These are phyloP conservation scores for Hericium rajendrae DNA, from an alignment of 768 basidiomycete genomes.

Conservation along the genomic window DNA sequence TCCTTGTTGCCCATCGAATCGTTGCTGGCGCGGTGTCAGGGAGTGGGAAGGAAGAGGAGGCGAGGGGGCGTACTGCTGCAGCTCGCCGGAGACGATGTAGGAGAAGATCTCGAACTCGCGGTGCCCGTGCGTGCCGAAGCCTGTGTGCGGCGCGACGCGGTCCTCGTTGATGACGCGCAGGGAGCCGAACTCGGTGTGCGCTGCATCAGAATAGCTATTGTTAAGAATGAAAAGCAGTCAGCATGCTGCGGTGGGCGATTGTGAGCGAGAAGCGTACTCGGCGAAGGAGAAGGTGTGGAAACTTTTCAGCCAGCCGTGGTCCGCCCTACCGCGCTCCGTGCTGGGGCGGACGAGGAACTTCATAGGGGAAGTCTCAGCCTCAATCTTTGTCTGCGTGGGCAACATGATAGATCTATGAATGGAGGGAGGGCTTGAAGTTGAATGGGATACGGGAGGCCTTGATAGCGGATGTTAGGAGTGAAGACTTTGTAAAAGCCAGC, in stretches of 20 bases:
- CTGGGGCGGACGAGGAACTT: conserved; percentile 29
- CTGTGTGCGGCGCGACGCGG: conserved; percentile 62
- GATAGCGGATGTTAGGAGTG: neutral
- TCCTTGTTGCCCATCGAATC: conserved; percentile 91
- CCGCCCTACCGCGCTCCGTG: conserved; percentile 33
- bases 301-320: conserved; percentile 51
- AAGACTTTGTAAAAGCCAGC: neutral
- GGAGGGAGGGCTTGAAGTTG: neutral
- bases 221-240: neutral
- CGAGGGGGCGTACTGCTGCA: conserved; percentile 59
- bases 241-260: neutral
- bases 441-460: neutral
- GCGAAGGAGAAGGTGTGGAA: conserved; percentile 73
- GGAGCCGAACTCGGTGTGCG: conserved; percentile 40
- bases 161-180: conserved; percentile 92
- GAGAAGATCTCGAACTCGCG: conserved; percentile 88
- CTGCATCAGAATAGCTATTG: neutral
- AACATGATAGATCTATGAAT: neutral
- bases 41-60: neutral
- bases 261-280: conserved; percentile 23
- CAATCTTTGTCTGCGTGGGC: neutral
- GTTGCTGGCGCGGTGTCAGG: conserved; percentile 35
- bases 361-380: conserved; percentile 1
- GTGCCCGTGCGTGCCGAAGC: conserved; percentile 83
- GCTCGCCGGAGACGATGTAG: conserved; percentile 68